These are phyloP conservation scores for Blastobotrys serpentis DNA, from an alignment of 1,139 yeast genomes.

Conservation along the genomic window DNA sequence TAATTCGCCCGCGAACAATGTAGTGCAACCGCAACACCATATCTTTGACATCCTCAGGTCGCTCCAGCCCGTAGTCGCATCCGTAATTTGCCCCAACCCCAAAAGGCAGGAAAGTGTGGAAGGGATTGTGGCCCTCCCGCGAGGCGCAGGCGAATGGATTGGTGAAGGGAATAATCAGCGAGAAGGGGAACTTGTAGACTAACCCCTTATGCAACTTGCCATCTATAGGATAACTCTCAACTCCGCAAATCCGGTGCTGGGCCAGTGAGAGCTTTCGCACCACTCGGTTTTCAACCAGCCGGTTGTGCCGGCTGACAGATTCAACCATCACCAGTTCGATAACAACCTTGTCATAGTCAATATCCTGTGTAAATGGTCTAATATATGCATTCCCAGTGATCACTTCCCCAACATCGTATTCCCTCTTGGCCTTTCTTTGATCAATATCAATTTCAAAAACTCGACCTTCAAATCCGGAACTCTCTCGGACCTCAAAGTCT, in stretches of 20 bases:
- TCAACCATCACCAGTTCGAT: constrained; percentile 8
- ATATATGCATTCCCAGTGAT: background rate
- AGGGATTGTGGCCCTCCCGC: background rate
- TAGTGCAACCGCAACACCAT: background rate
- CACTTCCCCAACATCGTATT: constrained; percentile 16
- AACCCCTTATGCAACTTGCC: constrained; percentile 21
- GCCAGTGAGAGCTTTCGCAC: constrained; percentile 18
- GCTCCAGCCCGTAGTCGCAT: background rate
- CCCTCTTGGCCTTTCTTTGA: constrained; percentile 9
- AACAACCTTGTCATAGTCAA: background rate
- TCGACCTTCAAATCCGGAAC: constrained; percentile 13
- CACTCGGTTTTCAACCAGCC: background rate
- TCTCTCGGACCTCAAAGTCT: constrained; percentile 9
- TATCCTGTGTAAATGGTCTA: constrained; percentile 1
- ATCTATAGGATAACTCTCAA: constrained; percentile 21
- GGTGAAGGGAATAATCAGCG: constrained; percentile 23
- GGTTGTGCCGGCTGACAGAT: background rate
- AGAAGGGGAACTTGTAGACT: constrained; percentile 23
- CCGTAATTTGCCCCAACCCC: constrained; percentile 1
- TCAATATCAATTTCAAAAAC: constrained; percentile 15
- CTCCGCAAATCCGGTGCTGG: constrained; percentile 20
- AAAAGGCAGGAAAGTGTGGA: background rate
- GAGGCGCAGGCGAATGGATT: constrained; percentile 13
- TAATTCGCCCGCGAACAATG: background rate
- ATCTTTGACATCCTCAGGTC: background rate